These are phyloP conservation scores for Populus simonii DNA, from an alignment of 345 rosid species.

Conservation along the genomic window DNA sequence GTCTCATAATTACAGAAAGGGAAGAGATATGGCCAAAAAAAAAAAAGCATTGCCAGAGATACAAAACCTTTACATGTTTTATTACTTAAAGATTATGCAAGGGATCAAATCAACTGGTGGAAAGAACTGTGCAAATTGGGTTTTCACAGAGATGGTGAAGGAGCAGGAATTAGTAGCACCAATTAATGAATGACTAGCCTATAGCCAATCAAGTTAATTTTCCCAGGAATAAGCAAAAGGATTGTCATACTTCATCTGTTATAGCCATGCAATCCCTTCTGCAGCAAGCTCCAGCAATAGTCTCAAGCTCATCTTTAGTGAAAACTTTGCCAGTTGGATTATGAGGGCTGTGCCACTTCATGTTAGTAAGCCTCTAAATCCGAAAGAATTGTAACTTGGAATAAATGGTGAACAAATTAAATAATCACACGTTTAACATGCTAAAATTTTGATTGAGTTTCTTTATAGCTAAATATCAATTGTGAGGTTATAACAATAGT, in stretches of 20 bases:
- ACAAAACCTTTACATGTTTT: neutral
- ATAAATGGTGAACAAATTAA: neutral
- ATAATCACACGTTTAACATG: neutral
- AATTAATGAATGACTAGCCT: neutral
- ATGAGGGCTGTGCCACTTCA: slow-evolving; percentile 49
- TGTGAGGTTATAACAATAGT: neutral
- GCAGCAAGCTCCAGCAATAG: slow-evolving; percentile 52
- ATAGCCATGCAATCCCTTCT: slow-evolving; percentile 50
- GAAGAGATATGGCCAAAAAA: neutral
- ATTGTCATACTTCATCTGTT: slow-evolving; percentile 52
- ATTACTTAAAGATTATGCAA: neutral
- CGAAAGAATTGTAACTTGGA: neutral
- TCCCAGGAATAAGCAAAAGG: slow-evolving; percentile 8
- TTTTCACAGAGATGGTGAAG: neutral
- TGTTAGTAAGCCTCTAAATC: slow-evolving; percentile 18
- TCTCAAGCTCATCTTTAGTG: slow-evolving; percentile 46
- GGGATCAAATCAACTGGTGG: neutral
- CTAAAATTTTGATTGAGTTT: neutral
- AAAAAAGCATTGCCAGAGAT: neutral
- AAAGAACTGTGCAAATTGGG: neutral
- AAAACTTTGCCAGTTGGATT: slow-evolving; percentile 77
- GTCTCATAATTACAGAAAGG: neutral
- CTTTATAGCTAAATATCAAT: neutral
- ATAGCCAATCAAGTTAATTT: slow-evolving; percentile 3
- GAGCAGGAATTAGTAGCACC: neutral